phyloP scores from a whole-genome alignment of 768 basidiomycete species.

The Trametes maxima region DNA sequence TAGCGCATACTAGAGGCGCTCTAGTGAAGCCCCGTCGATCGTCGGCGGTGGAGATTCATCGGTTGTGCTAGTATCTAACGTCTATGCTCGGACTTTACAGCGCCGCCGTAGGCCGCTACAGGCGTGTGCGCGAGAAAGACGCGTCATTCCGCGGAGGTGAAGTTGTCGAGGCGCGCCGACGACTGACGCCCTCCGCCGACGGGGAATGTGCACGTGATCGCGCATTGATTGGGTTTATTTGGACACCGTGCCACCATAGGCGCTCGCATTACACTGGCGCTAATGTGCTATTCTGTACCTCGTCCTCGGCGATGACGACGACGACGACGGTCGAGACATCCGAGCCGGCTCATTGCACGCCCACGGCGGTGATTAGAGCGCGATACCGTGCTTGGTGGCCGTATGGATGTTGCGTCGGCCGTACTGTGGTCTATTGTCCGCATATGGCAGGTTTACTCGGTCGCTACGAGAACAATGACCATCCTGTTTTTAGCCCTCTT shows the following conservation, averaged over 20 bases:
- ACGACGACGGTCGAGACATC: background rate
- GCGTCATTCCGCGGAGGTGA: too few relatives aligned
- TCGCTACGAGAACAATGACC: constrained; percentile 17
- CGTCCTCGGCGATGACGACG: constrained; percentile 4
- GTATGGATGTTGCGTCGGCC: background rate
- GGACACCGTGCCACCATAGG: background rate
- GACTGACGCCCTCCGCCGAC: too few relatives aligned
- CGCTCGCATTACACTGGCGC: background rate
- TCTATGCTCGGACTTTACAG: too few relatives aligned
- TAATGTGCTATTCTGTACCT: background rate
- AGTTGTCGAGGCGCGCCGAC: too few relatives aligned
- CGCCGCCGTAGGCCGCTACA: too few relatives aligned
- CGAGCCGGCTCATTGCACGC: background rate
- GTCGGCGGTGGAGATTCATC: too few relatives aligned
- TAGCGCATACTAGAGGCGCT: too few relatives aligned
- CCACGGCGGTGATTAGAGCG: background rate
- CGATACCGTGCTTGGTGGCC: background rate
- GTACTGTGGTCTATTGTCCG: constrained; percentile 12
- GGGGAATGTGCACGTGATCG: too few relatives aligned
- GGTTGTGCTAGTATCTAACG: too few relatives aligned
- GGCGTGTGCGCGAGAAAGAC: too few relatives aligned
- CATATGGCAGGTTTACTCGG: background rate
- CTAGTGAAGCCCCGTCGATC: too few relatives aligned
- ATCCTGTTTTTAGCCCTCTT: constrained; percentile 9
- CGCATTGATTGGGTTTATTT: too few relatives aligned